These are phyloP conservation scores for Xerocomus potaroensis DNA, from an alignment of 768 basidiomycete species.

Conservation along the genomic window DNA sequence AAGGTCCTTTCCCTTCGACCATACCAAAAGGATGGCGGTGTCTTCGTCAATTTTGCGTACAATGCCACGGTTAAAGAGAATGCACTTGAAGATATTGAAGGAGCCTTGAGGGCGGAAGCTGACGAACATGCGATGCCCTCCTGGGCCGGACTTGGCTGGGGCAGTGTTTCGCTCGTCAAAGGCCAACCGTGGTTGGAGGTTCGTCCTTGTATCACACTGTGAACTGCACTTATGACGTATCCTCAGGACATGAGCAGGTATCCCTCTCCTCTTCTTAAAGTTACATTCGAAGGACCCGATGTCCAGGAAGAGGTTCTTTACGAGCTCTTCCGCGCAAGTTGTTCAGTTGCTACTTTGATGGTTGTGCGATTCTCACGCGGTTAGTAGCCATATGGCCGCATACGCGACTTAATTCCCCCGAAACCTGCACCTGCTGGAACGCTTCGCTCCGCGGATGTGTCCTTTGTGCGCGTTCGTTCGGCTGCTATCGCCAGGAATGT, in stretches of 20 bases:
- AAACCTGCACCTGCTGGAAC: conserved; percentile 59
- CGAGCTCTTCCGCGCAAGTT: conserved; percentile 66
- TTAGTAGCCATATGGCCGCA: conserved; percentile 74
- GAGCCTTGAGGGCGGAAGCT: conserved; percentile 41
- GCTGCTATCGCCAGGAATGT: conserved; percentile 84
- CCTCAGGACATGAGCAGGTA: conserved; percentile 80
- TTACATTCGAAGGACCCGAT: conserved; percentile 90
- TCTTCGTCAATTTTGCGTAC: conserved; percentile 75
- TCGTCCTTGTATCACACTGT: conserved; percentile 5
- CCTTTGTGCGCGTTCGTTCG: conserved; percentile 57
- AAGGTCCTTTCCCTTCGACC: conserved; percentile 59
- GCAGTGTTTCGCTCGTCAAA: conserved; percentile 66
- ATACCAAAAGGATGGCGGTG: conserved; percentile 78
- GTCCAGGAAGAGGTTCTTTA: conserved; percentile 77
- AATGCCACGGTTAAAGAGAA: conserved; percentile 33
- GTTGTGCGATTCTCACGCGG: conserved; percentile 4
- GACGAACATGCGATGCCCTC: conserved; percentile 52
- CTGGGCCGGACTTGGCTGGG: conserved; percentile 52
- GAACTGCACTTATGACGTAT: neutral
- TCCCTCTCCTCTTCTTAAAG: conserved; percentile 64
- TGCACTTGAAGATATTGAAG: conserved; percentile 47
- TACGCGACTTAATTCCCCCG: conserved; percentile 61
- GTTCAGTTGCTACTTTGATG: neutral
- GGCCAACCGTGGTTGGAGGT: conserved; percentile 84
- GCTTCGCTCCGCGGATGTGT: conserved; percentile 60